Percentiles rank a stretch among this genome's conserved stretches.
These are phyloP conservation scores for Rhizomucor pusillus DNA, from an alignment of 371 early-diverging fungal species.

Conservation along the genomic window DNA sequence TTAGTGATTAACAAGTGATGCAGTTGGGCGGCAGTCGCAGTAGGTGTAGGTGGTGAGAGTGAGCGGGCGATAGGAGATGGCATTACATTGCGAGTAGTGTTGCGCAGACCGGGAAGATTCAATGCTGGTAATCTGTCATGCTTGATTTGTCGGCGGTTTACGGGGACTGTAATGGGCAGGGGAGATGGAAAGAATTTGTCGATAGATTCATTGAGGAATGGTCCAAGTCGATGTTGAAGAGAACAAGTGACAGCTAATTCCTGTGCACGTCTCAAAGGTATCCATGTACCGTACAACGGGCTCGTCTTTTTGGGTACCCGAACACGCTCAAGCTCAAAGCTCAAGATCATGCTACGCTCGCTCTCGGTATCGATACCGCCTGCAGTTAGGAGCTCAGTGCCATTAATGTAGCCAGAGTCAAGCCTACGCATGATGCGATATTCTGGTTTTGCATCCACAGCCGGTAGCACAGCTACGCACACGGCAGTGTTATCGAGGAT, in stretches of 20 bases:
- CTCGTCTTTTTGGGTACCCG: slow-evolving; percentile 73
- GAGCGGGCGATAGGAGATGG: slow-evolving; percentile 18
- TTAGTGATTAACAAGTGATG: slow-evolving; percentile 26
- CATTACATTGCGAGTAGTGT: slow-evolving; percentile 1
- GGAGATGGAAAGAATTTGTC: slow-evolving; percentile 73
- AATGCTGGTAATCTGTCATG: slow-evolving; percentile 30
- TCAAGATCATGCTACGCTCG: slow-evolving; percentile 83
- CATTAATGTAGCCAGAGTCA: slow-evolving; percentile 84
- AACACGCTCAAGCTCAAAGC: slow-evolving; percentile 80
- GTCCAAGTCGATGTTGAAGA: slow-evolving; percentile 71
- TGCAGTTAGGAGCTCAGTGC: slow-evolving; percentile 77
- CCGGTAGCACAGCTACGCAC: slow-evolving; percentile 66
- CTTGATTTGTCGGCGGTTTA: slow-evolving; percentile 20
- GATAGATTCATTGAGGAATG: slow-evolving; percentile 75
- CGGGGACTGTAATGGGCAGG: slow-evolving; percentile 52
- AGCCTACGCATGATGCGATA: slow-evolving; percentile 72
- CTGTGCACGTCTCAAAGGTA: slow-evolving; percentile 83
- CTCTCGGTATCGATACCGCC: slow-evolving; percentile 86
- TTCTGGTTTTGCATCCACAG: slow-evolving; percentile 40
- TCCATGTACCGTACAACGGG: slow-evolving; percentile 85
- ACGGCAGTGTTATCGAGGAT: slow-evolving; percentile 72
- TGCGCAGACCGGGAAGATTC: slow-evolving; percentile 32
- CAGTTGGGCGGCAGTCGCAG: slow-evolving; percentile 17
- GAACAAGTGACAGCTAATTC: slow-evolving; percentile 84
- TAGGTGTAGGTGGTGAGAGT: slow-evolving; percentile 10